These are phyloP conservation scores for Apiospora malaysiana DNA, from an alignment of 2,329 filamentous ascomycete genomes.

Conservation along the genomic window DNA sequence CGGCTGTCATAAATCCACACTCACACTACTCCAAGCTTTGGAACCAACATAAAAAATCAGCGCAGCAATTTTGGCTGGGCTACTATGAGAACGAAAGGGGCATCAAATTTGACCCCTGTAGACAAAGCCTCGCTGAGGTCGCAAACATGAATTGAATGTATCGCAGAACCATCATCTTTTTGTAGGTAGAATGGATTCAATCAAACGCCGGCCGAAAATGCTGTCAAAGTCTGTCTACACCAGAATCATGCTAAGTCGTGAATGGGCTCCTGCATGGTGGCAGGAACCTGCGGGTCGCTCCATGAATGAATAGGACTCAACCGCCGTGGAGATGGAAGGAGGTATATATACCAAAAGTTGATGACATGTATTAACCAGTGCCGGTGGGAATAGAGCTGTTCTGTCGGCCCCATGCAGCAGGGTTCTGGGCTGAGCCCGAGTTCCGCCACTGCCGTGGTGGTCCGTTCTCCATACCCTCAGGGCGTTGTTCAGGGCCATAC, in stretches of 20 bases:
- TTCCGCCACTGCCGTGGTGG: constrained; percentile 63
- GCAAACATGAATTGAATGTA: constrained; percentile 28
- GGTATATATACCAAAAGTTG: constrained; percentile 22
- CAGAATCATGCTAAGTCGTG: constrained; percentile 36
- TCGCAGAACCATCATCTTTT: constrained; percentile 20
- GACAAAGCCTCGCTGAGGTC: constrained; percentile 15
- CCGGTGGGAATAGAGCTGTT: constrained; percentile 57
- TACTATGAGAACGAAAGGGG: constrained; percentile 32
- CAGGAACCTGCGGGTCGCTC: constrained; percentile 11
- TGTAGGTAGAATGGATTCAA: constrained; percentile 30
- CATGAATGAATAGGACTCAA: constrained; percentile 28
- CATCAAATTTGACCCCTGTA: constrained; percentile 23
- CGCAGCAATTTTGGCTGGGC: constrained; percentile 19
- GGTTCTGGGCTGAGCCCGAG: constrained; percentile 39
- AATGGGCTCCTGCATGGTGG: constrained; percentile 19
- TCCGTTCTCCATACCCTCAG: constrained; percentile 47
- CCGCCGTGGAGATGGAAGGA: constrained; percentile 29
- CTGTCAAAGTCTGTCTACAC: constrained; percentile 36
- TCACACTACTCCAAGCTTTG: constrained; percentile 40
- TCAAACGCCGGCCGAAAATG: constrained; percentile 40
- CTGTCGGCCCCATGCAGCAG: constrained; percentile 53
- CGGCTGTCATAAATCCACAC: constrained; percentile 30
- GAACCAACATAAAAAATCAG: constrained; percentile 22
- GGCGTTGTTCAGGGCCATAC: constrained; percentile 51
- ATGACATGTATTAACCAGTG: constrained; percentile 39